phyloP scores from a whole-genome alignment of 805 yeast species.

The Babjeviella inositovora region DNA sequence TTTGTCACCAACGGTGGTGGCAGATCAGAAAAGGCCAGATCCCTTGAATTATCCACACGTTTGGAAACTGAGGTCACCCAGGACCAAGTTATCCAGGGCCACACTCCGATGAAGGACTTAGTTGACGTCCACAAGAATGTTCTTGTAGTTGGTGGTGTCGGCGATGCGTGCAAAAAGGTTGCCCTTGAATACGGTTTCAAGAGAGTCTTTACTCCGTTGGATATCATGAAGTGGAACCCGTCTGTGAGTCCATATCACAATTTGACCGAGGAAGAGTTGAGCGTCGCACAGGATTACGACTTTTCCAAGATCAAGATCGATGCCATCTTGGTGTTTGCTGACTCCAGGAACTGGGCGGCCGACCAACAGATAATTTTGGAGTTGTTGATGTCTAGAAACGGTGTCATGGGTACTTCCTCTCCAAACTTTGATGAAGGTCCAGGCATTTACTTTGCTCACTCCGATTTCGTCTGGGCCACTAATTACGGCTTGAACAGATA shows the following conservation, averaged over 20 bases:
- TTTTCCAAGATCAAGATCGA: constrained; percentile 55
- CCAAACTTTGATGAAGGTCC: constrained; percentile 66
- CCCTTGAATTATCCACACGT: constrained; percentile 50
- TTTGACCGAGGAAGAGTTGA: constrained; percentile 54
- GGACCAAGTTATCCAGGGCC: constrained; percentile 83
- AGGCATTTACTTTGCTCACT: constrained; percentile 74
- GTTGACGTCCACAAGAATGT: constrained; percentile 56
- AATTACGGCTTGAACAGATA: constrained; percentile 69
- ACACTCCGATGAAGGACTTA: constrained; percentile 83
- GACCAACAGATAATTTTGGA: constrained; percentile 85
- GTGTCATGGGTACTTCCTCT: constrained; percentile 73
- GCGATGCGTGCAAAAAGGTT: constrained; percentile 69
- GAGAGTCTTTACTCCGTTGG: constrained; percentile 70
- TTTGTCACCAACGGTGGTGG: constrained; percentile 93
- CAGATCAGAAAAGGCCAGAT: constrained; percentile 59
- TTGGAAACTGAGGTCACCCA: constrained; percentile 45
- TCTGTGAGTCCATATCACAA: constrained; percentile 75
- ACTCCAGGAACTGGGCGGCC: constrained; percentile 85
- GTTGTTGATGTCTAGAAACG: constrained; percentile 56
- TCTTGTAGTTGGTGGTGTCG: constrained; percentile 79
- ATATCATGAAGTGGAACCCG: constrained; percentile 76
- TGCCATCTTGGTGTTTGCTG: constrained; percentile 82
- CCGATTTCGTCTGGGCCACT: constrained; percentile 90
- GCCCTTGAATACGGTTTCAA: constrained; percentile 76
- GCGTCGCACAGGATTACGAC: constrained; percentile 40